A percentile compares a stretch with the other conserved stretches of the same genome.
These are phyloP conservation scores for Chamaecrista fasciculata DNA, from an alignment of 306 rosid species.

Conservation along the genomic window DNA sequence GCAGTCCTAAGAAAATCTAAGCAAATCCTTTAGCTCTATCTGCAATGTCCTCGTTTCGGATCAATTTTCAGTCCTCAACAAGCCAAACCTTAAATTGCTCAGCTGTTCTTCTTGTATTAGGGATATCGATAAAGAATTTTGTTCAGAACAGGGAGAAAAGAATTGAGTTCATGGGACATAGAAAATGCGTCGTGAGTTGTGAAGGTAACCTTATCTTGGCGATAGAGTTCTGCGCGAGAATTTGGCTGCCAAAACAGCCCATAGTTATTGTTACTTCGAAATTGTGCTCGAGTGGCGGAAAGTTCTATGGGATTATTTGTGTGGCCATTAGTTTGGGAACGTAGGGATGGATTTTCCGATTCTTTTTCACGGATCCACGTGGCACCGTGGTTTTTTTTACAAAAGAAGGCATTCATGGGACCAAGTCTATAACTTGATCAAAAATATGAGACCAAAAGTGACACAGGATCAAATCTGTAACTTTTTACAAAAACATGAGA, in stretches of 20 bases:
- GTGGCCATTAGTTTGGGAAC: not conserved
- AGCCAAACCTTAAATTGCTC: not conserved
- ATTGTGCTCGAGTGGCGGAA: not conserved
- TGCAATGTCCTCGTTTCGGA: not conserved
- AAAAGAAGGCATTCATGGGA: too few relatives aligned
- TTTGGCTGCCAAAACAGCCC: not conserved
- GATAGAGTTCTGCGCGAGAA: not conserved
- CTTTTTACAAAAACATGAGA: too few relatives aligned
- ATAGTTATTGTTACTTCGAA: too few relatives aligned
- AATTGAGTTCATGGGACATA: not conserved
- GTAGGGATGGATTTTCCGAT: not conserved
- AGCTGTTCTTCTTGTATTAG: not conserved
- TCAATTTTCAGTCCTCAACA: not conserved
- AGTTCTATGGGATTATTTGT: not conserved
- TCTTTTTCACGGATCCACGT: slow-evolving; percentile 23
- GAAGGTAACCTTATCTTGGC: not conserved
- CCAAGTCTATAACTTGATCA: too few relatives aligned
- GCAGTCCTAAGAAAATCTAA: slow-evolving; percentile 49
- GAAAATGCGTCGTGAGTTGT: not conserved
- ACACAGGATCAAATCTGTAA: too few relatives aligned
- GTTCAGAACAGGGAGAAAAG: not conserved
- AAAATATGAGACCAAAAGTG: too few relatives aligned
- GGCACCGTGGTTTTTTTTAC: not conserved
- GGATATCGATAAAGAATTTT: not conserved
- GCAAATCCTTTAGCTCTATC: not conserved